Percentiles rank a stretch among this genome's conserved stretches.
Evolutionary conservation across 768 basidiomycete species (phyloP).

Genomic region (Boletus subparvulus): DNA sequence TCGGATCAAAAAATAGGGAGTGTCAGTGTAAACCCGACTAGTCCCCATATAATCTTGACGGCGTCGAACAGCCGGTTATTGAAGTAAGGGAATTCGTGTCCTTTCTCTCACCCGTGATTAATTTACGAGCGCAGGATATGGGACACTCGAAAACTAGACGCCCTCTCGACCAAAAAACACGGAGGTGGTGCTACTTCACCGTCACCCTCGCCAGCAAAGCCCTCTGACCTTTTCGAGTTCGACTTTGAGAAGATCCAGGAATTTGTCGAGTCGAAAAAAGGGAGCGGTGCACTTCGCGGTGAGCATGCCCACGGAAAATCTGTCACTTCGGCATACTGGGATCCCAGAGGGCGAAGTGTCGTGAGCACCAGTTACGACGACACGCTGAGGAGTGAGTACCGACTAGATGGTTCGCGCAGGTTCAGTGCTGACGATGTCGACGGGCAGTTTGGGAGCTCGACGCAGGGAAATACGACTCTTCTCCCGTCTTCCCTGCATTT

Average conservation of each 20-base stretch:
- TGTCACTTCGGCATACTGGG: constrained; percentile 85
- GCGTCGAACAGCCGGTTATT: constrained; percentile 72
- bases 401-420: not conserved
- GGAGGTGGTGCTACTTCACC: constrained; percentile 22
- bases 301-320: constrained; percentile 73
- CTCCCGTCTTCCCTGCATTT: constrained; percentile 55
- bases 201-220: constrained; percentile 25
- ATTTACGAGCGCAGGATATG: constrained; percentile 54
- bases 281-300: constrained; percentile 56
- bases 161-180: constrained; percentile 34
- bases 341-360: constrained; percentile 72
- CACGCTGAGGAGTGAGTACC: constrained; percentile 59
- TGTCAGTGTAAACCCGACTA: constrained; percentile 74
- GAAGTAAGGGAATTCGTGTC: constrained; percentile 47
- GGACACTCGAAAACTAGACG: constrained; percentile 69
- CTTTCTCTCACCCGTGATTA: not conserved
- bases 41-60: constrained; percentile 64
- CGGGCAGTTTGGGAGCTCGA: constrained; percentile 74
- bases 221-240: constrained; percentile 29
- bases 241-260: constrained; percentile 46
- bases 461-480: constrained; percentile 46
- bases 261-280: constrained; percentile 51
- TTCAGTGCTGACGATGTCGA: constrained; percentile 10
- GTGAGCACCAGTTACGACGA: constrained; percentile 88
- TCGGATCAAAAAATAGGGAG: constrained; percentile 76